phyloP scores from a whole-genome alignment of 2,329 filamentous ascomycete genomes.

The Plenodomus tracheiphilus region DNA sequence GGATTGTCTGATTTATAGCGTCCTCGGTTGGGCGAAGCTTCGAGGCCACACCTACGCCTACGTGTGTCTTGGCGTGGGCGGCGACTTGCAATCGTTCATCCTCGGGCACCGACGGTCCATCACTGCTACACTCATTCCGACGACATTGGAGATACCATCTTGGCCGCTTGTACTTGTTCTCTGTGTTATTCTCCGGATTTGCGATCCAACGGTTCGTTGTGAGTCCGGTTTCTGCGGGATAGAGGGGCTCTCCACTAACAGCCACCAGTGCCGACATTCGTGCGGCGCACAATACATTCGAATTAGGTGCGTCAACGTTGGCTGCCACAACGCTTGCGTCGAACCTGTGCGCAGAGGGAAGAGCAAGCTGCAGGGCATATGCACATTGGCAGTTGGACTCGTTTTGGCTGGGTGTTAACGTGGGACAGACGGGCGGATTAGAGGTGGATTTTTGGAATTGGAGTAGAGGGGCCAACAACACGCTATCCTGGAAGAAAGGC shows the following conservation, averaged over 20 bases:
- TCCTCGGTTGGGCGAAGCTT: constrained; percentile 26
- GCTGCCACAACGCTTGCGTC: constrained; percentile 9
- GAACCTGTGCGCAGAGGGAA: neutral
- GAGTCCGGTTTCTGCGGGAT: constrained; percentile 27
- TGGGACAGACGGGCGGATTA: constrained; percentile 17
- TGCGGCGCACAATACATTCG: constrained; percentile 32
- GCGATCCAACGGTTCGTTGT: constrained; percentile 21
- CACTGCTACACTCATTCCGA: constrained; percentile 17
- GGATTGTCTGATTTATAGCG: constrained; percentile 6
- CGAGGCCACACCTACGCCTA: constrained; percentile 40
- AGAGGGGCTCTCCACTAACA: constrained; percentile 42
- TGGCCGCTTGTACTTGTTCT: constrained; percentile 12
- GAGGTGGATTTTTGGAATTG: constrained; percentile 13
- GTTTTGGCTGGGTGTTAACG: constrained; percentile 17
- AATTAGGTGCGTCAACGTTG: constrained; percentile 37
- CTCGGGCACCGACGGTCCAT: constrained; percentile 28
- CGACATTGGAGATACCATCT: constrained; percentile 4
- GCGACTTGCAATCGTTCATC: constrained; percentile 38
- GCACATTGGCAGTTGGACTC: neutral
- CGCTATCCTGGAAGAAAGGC: constrained; percentile 21
- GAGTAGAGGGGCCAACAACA: constrained; percentile 12
- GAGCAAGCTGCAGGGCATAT: neutral
- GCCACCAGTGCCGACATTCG: constrained; percentile 33
- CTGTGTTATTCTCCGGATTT: constrained; percentile 6
- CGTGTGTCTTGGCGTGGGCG: constrained; percentile 40